These are phyloP conservation scores for Fraxinus quadrangulata DNA, from an alignment of 257 asterid genomes.

Conservation along the genomic window DNA sequence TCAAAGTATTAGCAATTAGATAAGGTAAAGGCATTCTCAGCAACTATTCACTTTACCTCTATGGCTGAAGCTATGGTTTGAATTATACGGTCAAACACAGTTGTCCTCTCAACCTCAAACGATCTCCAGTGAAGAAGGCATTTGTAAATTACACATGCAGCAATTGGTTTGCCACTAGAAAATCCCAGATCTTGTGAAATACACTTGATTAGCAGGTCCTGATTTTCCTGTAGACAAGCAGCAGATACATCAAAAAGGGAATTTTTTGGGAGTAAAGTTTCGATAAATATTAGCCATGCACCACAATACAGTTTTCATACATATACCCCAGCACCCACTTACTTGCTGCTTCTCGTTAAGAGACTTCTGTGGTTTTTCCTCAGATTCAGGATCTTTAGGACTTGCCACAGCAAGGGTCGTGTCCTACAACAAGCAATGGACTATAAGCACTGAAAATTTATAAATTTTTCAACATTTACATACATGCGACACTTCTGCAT, in stretches of 20 bases:
- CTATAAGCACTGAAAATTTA: constrained; percentile 15
- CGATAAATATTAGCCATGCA: background rate
- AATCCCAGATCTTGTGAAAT: constrained; percentile 96
- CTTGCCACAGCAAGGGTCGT: constrained; percentile 50
- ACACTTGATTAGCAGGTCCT: constrained; percentile 86
- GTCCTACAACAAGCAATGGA: constrained; percentile 56
- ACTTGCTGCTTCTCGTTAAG: constrained; percentile 93
- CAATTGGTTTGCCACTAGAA: constrained; percentile 90
- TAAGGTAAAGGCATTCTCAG: background rate
- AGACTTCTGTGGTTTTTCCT: constrained; percentile 92
- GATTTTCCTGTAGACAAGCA: constrained; percentile 73
- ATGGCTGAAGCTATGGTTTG: constrained; percentile 81
- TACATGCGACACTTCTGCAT: background rate
- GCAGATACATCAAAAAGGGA: constrained; percentile 9
- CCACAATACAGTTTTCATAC: constrained; percentile 2
- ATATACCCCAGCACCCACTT: constrained; percentile 32
- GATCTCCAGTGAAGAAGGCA: constrained; percentile 99
- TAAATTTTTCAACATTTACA: constrained; percentile 3
- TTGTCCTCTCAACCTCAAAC: constrained; percentile 97
- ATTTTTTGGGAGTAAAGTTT: background rate
- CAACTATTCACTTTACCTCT: constrained; percentile 57
- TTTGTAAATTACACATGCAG: constrained; percentile 94
- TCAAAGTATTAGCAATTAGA: constrained; percentile 14
- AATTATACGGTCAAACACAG: constrained; percentile 91
- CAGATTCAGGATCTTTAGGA: constrained; percentile 81